Conservation (phyloP, 768 basidiomycete genomes). For the Calocybe indica region DNA sequence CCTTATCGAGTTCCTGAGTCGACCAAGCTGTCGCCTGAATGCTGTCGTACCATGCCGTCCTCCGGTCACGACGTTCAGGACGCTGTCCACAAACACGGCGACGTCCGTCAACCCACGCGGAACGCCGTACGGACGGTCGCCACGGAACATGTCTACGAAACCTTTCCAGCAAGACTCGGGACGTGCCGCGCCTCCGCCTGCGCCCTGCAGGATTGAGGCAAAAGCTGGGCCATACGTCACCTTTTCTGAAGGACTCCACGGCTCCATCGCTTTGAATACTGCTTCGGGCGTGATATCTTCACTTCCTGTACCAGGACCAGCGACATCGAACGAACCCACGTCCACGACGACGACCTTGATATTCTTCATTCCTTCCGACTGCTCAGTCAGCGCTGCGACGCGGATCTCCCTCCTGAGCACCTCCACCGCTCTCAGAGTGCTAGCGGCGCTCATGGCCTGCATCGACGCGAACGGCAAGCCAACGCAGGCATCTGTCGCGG, state of each 20-base stretch:
- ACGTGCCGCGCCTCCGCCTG: constrained; percentile 5
- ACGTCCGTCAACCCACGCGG: constrained; percentile 52
- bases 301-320: constrained; percentile 10
- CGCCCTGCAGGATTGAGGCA: constrained; percentile 35
- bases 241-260: constrained; percentile 73
- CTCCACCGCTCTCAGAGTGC: constrained; percentile 65
- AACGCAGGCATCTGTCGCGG: constrained; percentile 64
- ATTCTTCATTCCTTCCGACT: constrained; percentile 54
- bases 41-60: constrained; percentile 38
- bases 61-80: constrained; percentile 55
- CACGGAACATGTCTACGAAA: constrained; percentile 28
- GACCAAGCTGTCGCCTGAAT: constrained; percentile 40
- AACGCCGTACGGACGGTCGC: constrained; percentile 31
- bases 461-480: constrained; percentile 67
- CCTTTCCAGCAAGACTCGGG: constrained; percentile 21
- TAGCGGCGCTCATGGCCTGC: constrained; percentile 72
- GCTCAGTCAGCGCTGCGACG: constrained; percentile 47
- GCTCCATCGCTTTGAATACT: constrained; percentile 49
- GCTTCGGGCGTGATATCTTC: constrained; percentile 19
- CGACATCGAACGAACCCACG: constrained; percentile 54
- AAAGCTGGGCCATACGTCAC: constrained; percentile 69
- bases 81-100: constrained; percentile 48
- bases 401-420: constrained; percentile 71
- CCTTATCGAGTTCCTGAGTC: constrained; percentile 48
- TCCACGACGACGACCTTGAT: constrained; percentile 69